Evolutionary conservation across 1,284 basidiomycete species (phyloP).

Genomic region (Puccinia polysora): DNA sequence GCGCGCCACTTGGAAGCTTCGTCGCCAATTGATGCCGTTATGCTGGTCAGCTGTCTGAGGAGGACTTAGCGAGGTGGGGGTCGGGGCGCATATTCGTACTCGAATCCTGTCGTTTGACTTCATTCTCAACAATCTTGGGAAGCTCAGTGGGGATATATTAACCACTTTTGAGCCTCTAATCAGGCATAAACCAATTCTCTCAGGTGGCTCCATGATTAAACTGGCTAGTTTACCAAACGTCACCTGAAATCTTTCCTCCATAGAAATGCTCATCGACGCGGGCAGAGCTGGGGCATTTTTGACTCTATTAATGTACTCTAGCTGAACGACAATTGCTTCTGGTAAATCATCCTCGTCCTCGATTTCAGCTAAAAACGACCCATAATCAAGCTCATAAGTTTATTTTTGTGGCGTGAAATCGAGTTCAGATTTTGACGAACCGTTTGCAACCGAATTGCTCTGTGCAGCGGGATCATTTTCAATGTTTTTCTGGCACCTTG

Average conservation of each 20-base stretch:
- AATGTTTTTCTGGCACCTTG: no score
- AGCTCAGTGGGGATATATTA: neutral
- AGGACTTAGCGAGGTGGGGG: neutral
- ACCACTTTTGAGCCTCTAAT: neutral
- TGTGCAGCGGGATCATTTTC: neutral
- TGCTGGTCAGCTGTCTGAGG: neutral
- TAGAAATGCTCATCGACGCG: neutral
- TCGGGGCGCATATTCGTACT: neutral
- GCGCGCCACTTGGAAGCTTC: neutral
- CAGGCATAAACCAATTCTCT: slow-evolving; percentile 1
- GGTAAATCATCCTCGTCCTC: neutral
- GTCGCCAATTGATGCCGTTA: neutral
- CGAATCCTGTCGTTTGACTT: neutral
- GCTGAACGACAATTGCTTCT: neutral
- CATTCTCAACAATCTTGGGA: neutral
- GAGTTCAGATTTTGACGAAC: neutral
- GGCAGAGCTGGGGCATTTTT: neutral
- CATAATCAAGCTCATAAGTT: neutral
- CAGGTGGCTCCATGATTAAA: slow-evolving; percentile 8
- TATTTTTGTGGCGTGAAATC: neutral
- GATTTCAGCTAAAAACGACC: no score
- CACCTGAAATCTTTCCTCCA: slow-evolving; percentile 5
- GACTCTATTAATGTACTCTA: neutral
- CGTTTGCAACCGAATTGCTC: neutral
- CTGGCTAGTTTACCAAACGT: slow-evolving; percentile 6